A percentile compares a stretch with the other conserved stretches of the same genome.
These are phyloP conservation scores for Kwoniella bestiolae DNA, from an alignment of 768 basidiomycete genomes.

Conservation along the genomic window DNA sequence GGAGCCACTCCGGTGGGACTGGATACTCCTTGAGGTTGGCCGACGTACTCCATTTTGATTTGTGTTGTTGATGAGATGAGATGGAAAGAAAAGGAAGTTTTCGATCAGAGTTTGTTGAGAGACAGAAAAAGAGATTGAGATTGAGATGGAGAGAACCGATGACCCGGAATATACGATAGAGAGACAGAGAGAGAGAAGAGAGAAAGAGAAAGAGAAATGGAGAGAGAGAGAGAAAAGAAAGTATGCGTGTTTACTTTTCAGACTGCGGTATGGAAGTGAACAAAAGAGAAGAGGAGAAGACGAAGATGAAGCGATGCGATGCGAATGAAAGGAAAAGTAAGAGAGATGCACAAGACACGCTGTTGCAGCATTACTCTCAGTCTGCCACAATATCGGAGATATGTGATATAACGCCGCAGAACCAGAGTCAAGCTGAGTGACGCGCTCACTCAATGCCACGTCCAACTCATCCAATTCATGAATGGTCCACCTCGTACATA, in stretches of 20 bases:
- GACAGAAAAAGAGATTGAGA: slow-evolving; percentile 58
- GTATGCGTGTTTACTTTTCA: slow-evolving; percentile 11
- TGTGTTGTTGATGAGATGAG: slow-evolving; percentile 58
- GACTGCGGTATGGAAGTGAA: neutral
- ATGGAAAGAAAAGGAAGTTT: slow-evolving; percentile 60
- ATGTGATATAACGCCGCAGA: slow-evolving; percentile 3
- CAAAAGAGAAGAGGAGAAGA: slow-evolving; percentile 1
- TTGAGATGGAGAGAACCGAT: slow-evolving; percentile 45
- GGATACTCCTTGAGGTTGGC: slow-evolving; percentile 21
- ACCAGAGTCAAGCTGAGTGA: slow-evolving; percentile 14
- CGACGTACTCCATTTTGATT: slow-evolving; percentile 12
- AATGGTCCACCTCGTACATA: neutral
- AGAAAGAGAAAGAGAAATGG: slow-evolving; percentile 56
- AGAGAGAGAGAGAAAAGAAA: slow-evolving; percentile 18
- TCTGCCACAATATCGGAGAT: slow-evolving; percentile 13
- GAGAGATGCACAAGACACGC: slow-evolving; percentile 7
- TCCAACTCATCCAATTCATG: neutral
- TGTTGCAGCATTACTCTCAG: neutral
- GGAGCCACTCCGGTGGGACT: neutral
- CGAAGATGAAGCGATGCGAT: neutral
- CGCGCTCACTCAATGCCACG: slow-evolving; percentile 25
- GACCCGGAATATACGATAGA: slow-evolving; percentile 39
- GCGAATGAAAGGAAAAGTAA: neutral
- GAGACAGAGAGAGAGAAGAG: slow-evolving; percentile 57
- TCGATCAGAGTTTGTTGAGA: too few relatives aligned